Percentiles rank a stretch among this genome's conserved stretches.
Evolutionary conservation across 305 asterid genomes (phyloP).

Genomic region (Solanum hybrid): DNA sequence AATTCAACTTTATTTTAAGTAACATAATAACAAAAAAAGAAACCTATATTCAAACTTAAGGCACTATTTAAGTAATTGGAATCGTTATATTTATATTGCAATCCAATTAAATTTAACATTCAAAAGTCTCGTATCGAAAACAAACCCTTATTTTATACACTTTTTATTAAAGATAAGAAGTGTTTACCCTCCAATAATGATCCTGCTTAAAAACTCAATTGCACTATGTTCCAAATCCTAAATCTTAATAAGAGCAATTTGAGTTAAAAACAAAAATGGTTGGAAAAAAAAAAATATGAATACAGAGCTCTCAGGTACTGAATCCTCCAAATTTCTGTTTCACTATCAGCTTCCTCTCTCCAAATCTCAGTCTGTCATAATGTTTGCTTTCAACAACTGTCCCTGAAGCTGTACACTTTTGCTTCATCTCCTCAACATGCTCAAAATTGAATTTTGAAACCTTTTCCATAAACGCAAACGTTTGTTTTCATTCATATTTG

Average conservation of each 20-base stretch:
- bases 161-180: neutral
- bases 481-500: neutral
- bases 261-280: neutral
- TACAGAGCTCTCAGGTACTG: neutral
- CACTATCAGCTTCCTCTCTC: neutral
- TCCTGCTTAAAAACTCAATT: neutral
- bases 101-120: fast-evolving
- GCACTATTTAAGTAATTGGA: neutral
- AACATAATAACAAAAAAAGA: neutral
- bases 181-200: neutral
- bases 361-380: neutral
- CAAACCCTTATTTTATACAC: fast-evolving
- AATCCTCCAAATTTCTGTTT: neutral
- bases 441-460: neutral
- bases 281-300: neutral
- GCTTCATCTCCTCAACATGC: neutral
- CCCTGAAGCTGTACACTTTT: neutral
- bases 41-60: neutral
- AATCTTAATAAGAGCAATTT: neutral
- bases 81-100: fast-evolving
- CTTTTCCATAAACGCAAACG: neutral
- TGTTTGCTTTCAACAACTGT: neutral
- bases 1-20: neutral
- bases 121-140: fast-evolving
- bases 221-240: neutral